Evolutionary conservation across 1,139 yeast species (phyloP).

Genomic region (Magnusiomyces magnusii): DNA sequence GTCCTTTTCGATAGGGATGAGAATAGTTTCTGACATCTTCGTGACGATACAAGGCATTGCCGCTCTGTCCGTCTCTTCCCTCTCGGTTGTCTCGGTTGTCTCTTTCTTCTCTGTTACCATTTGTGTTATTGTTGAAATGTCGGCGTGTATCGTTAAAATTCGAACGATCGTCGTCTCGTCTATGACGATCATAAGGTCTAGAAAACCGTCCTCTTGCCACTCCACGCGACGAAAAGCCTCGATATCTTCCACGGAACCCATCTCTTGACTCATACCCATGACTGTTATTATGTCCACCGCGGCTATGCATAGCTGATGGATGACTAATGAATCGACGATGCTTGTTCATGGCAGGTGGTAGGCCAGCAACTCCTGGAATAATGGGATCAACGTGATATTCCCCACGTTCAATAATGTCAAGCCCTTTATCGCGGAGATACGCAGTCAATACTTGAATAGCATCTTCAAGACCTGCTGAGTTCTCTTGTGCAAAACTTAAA

Average conservation of each 20-base stretch:
- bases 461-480: slow-evolving; percentile 34
- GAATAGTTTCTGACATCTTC: slow-evolving; percentile 9
- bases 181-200: neutral
- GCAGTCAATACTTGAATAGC: slow-evolving; percentile 46
- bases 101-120: too few species aligned
- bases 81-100: slow-evolving; percentile 1
- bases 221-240: neutral
- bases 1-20: slow-evolving; percentile 14
- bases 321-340: neutral
- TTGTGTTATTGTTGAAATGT: neutral
- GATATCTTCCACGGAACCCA: neutral
- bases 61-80: neutral
- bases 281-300: neutral
- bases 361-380: slow-evolving; percentile 21
- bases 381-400: slow-evolving; percentile 28
- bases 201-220: neutral
- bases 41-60: slow-evolving; percentile 7
- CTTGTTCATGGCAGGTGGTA: neutral
- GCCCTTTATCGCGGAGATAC: slow-evolving; percentile 45
- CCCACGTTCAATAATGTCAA: slow-evolving; percentile 48
- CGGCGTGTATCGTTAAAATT: neutral
- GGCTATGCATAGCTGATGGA: too few species aligned
- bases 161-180: neutral
- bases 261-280: slow-evolving; percentile 4
- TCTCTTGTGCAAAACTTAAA: slow-evolving; percentile 33